These are phyloP conservation scores for Podaxis carcinomalis DNA, from an alignment of 768 basidiomycete genomes.

Conservation along the genomic window DNA sequence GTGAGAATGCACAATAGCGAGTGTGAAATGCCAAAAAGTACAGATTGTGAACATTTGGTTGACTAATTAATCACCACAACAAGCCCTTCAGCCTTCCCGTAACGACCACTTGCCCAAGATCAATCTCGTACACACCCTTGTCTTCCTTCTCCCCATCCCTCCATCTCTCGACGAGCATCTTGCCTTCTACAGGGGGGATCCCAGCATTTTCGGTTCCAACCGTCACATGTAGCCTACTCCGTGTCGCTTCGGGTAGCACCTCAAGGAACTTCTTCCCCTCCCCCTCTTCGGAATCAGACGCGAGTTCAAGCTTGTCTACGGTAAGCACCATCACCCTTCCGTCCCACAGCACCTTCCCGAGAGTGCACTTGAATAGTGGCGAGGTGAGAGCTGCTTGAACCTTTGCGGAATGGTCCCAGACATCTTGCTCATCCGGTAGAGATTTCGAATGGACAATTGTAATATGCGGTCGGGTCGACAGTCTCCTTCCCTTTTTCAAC, in stretches of 20 bases:
- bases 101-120: constrained; percentile 3
- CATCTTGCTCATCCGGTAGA: constrained; percentile 19
- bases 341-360: constrained; percentile 71
- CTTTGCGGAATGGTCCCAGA: constrained; percentile 48
- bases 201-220: constrained; percentile 62
- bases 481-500: constrained; percentile 40
- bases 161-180: constrained; percentile 56
- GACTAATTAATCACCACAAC: not conserved
- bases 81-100: constrained; percentile 4
- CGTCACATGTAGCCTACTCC: constrained; percentile 72
- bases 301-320: constrained; percentile 51
- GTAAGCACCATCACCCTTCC: constrained; percentile 76
- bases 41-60: too few species aligned
- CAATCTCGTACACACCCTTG: constrained; percentile 4
- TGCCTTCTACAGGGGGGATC: constrained; percentile 68
- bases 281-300: constrained; percentile 17
- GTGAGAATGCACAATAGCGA: too few species aligned
- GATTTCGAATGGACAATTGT: constrained; percentile 75
- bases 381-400: constrained; percentile 33
- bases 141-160: constrained; percentile 26
- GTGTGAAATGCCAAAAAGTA: too few species aligned
- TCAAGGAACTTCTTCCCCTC: constrained; percentile 44
- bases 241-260: constrained; percentile 41
- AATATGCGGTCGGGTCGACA: constrained; percentile 70
- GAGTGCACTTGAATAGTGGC: constrained; percentile 55